phyloP scores from a whole-genome alignment of 2,329 filamentous ascomycete genomes.

The Westerdykella ornata region DNA sequence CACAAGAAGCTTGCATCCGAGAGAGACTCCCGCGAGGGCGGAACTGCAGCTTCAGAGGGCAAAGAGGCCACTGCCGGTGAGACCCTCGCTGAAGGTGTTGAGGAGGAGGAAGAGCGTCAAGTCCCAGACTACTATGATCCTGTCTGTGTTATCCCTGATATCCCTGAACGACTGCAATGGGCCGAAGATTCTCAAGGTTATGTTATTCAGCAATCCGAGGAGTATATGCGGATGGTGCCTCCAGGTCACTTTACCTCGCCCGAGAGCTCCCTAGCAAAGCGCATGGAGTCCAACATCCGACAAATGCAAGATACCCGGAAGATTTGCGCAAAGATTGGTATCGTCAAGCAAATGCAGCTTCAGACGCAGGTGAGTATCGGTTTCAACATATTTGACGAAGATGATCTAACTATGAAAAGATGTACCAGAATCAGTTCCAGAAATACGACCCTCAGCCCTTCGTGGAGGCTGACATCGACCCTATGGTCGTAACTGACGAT shows the following conservation, averaged over 20 bases:
- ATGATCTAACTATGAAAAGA: conserved; percentile 45
- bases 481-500: conserved; percentile 84
- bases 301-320: conserved; percentile 97
- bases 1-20: conserved; percentile 61
- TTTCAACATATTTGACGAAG: conserved; percentile 1
- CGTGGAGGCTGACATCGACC: conserved; percentile 73
- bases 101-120: conserved; percentile 67
- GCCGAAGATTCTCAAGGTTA: conserved; percentile 82
- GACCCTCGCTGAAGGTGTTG: conserved; percentile 90
- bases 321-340: conserved; percentile 89
- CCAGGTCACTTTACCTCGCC: conserved; percentile 69
- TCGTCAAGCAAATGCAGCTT: conserved; percentile 99
- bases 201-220: conserved; percentile 79
- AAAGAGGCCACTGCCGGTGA: conserved; percentile 53
- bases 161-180: conserved; percentile 74
- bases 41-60: conserved; percentile 44
- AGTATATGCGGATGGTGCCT: conserved; percentile 72
- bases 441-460: conserved; percentile 92
- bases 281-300: conserved; percentile 82
- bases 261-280: conserved; percentile 64
- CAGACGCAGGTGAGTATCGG: conserved; percentile 70
- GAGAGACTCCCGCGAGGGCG: conserved; percentile 40
- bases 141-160: conserved; percentile 76
- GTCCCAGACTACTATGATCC: conserved; percentile 94
- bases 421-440: conserved; percentile 96